Evolutionary conservation across 495 filamentous ascomycete species (phyloP).

Genomic region (Talaromyces borbonicus): DNA sequence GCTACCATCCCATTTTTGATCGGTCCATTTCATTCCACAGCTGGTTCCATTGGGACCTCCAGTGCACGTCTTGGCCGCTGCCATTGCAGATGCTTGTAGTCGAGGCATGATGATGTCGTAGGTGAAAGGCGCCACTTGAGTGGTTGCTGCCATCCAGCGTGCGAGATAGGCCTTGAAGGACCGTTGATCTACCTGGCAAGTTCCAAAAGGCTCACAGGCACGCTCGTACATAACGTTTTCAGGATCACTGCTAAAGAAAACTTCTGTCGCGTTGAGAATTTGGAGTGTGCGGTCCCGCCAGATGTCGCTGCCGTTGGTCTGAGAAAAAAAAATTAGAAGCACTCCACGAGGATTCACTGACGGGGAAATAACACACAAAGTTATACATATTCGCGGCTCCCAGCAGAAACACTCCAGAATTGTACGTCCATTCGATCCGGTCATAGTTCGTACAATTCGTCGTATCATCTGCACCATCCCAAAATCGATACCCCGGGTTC

Average conservation of each 20-base stretch:
- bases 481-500: conserved; percentile 48
- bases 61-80: conserved; percentile 61
- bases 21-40: conserved; percentile 61
- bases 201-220: conserved; percentile 47
- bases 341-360: not conserved
- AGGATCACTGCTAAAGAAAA: conserved; percentile 43
- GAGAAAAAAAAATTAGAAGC: not conserved
- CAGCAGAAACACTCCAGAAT: conserved; percentile 51
- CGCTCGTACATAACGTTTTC: conserved; percentile 54
- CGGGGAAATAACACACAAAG: conserved; percentile 35
- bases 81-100: conserved; percentile 53
- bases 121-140: conserved; percentile 62
- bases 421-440: conserved; percentile 54
- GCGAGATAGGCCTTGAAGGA: conserved; percentile 82
- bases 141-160: conserved; percentile 67
- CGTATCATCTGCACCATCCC: conserved; percentile 50
- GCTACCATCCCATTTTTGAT: conserved; percentile 41
- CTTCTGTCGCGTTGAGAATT: conserved; percentile 47
- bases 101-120: conserved; percentile 50
- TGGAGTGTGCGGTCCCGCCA: conserved; percentile 52
- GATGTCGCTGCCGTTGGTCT: conserved; percentile 46
- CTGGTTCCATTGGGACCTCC: conserved; percentile 42
- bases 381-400: conserved; percentile 69
- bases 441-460: conserved; percentile 44
- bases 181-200: conserved; percentile 65